Evolutionary conservation across 306 rosid genomes (phyloP), one percentile per base, ranked within the genome.

Genomic region (Chamaecrista fasciculata): DNA sequence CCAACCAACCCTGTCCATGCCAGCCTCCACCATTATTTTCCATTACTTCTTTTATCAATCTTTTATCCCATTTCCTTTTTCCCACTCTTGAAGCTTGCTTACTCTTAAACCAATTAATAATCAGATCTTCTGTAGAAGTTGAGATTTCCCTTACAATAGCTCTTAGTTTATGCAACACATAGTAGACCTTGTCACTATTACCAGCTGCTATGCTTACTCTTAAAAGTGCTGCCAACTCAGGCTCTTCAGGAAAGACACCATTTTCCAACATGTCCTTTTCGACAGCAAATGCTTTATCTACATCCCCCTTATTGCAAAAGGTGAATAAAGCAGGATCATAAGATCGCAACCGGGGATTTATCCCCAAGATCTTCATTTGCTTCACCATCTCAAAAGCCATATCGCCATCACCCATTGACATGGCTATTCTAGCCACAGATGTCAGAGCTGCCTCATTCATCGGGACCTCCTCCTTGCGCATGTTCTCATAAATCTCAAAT

Each of bases 1-100:
- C 94, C 80, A 94, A 82, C 98, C 97, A 94, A 46, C 97, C 98
- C 57, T 73, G 84, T 26, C 98, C 98, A 72, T 90, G 97, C 98
- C 98, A 90, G 16, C 98, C 97, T 62, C 98, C 98, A 73, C 98
- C 98, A 73, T 87, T 82, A 84, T 86, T 90, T 66, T 76, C 84
- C 8, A 85, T 86, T 18, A 85, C 87, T 71, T 83, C 81, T 81
- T 70, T 74, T 65, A 88, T 81, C 51, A 26, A 59, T 11, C 69
- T 53, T 69, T 64, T 62, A 73, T 88, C 86, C 96, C 91, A 84
- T 86, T 88, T 88, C 69, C 72, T 80, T 81, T 75, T 94, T 77
- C 98, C 95, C 20, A 90, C 76, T 68, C 81, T 90, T 65, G 92
- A 74, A 75, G 97, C 97, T 55, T 74, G 81, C 61, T 77, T 88